Evolutionary conservation across 768 basidiomycete genomes (phyloP), one percentile per base, ranked within the genome.

Genomic region (Sarcodon aspratus): DNA sequence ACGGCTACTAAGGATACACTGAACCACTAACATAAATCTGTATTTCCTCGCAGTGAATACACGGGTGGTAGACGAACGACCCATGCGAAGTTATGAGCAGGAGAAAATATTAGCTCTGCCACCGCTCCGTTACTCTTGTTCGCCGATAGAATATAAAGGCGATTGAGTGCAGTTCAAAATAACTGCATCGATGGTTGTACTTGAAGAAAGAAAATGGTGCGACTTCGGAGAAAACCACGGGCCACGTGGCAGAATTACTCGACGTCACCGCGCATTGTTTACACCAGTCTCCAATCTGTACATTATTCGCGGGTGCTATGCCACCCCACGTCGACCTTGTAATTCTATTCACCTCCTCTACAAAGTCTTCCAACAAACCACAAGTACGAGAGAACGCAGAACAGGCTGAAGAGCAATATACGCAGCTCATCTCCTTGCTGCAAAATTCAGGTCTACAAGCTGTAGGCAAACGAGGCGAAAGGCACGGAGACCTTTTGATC

Each of bases 381-480:
- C 77, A 82, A 50, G 73, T 74, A 9, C 70, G 76, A 32, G 73
- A 81, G 54, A 78, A 83, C 44, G 75, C 78, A 1, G 65, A 71
- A 6, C 80, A 79, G 54, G 79, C 85, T 3, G 75, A 82, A 57
- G 69, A 72, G 33, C 85, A 91, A 53, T 92, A 91, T 60, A 65
- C 68, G 11, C 68, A 71, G 7, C 72, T 94, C 36, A 67, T 87
- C 15, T 66, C 76, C 15, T 72, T 73, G 0, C 74, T 94, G 15
- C 75, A 68, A 12, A 66, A 70, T 12, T 79, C 78, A 2, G 83
- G 83, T 3, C 65, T 93, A 44, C 74, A 74, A 45, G 85, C 80
- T 0, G 83, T 85, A 1, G 86, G 85, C 9, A 71, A 86, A 51
- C 71, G 81, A 18, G 90, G 90, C n/a, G 83, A 85, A 57, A 73